Conservation (phyloP, 345 rosid genomes). For the Rhizophora mangle region DNA sequence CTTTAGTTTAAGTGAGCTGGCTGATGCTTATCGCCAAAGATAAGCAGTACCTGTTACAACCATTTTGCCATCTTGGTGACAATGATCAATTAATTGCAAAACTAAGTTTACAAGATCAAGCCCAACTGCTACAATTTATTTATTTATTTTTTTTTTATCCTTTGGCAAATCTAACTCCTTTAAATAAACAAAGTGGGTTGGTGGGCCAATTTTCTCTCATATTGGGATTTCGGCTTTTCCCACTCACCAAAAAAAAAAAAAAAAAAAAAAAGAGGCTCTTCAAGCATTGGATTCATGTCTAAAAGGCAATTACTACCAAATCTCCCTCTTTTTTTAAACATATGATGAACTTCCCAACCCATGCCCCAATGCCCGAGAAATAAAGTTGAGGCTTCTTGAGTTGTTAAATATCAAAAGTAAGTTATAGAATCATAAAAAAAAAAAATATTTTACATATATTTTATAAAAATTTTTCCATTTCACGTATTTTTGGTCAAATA, state of each 20-base stretch:
- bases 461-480: no score
- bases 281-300: slow-evolving; percentile 27
- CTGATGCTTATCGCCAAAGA: background rate
- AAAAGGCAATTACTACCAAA: background rate
- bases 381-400: slow-evolving; percentile 1
- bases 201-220: background rate
- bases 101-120: background rate
- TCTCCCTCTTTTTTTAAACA: background rate
- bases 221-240: background rate
- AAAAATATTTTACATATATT: background rate
- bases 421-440: background rate
- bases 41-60: background rate
- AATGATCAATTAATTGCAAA: background rate
- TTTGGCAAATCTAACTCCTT: background rate
- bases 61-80: background rate
- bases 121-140: slow-evolving; percentile 3
- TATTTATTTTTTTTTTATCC: background rate
- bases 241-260: background rate
- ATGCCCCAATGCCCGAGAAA: slow-evolving; percentile 4
- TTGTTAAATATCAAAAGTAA: slow-evolving; percentile 12
- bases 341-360: background rate
- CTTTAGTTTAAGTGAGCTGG: background rate
- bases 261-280: background rate
- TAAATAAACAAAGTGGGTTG: background rate
- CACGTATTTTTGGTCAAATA: no score